Evolutionary conservation across 1,284 basidiomycete species (phyloP), one percentile per base, ranked within the genome.

Genomic region (Ganoderma leucocontextum): DNA sequence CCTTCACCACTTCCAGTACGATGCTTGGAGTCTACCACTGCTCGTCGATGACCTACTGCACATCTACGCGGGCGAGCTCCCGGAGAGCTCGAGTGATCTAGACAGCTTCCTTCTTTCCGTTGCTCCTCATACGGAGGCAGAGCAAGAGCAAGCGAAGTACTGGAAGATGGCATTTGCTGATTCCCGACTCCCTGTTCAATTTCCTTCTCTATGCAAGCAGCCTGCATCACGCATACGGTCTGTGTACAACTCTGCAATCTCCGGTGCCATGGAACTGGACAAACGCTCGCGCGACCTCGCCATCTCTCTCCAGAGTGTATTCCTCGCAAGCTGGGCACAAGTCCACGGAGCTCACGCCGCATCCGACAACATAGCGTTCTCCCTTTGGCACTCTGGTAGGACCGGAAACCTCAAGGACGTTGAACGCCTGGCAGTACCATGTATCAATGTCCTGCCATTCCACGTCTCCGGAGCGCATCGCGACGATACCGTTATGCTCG

Each of bases 1-100:
- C 63, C 76, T 87, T 62, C 83, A 86, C 67, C 85, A 86, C 71
- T 84, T 85, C 74, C 84, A 86, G 74, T 87, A 86, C 70, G 85
- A 86, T 62, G 85, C 84, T 4, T 83, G 84, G 82, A 85, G 84
- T 72, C 75, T 86, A 42, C 79, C 75, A 38, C 75, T 86, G n/a
- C 73, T 87, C 22, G 67, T 83, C 4, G 76, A 82, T 62, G 84
- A 86, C 66, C 77, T 87, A 13, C 72, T 76, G 29, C 73, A 74
- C 15, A 53, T 84, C 17, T 86, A 85, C 71, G 64, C 70, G 1
- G 79, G 76, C 6, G 66, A 73, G 17, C 65, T 70, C 4, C 77
- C 77, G 12, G 67, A 63, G 33, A 77, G 75, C 63, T 76, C 76
- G 6, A 77, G 77, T 58, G 78, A 84, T 67, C 62, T 82, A 36